Conservation (phyloP, 2,329 filamentous ascomycete species). For the Curvularia verruculosa region DNA sequence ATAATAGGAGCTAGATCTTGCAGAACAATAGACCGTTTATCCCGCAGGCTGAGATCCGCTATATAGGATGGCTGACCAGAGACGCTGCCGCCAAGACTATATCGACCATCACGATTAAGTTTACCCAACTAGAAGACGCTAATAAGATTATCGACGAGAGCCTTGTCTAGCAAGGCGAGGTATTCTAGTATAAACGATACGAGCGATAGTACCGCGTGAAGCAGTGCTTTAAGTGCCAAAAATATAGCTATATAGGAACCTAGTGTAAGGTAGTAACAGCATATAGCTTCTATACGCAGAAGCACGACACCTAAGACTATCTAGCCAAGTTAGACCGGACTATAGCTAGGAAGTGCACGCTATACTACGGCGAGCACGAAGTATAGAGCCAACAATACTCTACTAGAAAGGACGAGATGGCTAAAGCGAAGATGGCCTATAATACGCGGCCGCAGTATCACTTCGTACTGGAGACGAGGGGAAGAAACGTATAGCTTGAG, state of each 20-base stretch:
- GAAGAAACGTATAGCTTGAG: constrained; percentile 3
- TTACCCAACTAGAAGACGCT: constrained; percentile 22
- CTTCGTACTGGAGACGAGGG: constrained; percentile 1
- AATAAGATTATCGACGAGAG: constrained; percentile 28
- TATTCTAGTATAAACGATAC: constrained; percentile 23
- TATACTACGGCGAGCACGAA: constrained; percentile 21
- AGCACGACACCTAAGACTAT: constrained; percentile 6
- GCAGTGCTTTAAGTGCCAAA: constrained; percentile 26
- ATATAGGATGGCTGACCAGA: constrained; percentile 22
- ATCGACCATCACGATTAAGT: constrained; percentile 21
- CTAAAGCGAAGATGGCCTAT: constrained; percentile 20
- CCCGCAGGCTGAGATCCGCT: constrained; percentile 18
- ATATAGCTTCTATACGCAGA: constrained; percentile 4
- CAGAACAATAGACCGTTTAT: constrained; percentile 26
- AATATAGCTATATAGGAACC: constrained; percentile 28
- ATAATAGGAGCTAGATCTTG: constrained; percentile 22
- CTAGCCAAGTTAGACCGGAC: constrained; percentile 10
- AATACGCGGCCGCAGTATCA: constrained; percentile 15
- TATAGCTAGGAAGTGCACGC: constrained; percentile 19
- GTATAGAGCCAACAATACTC: constrained; percentile 19
- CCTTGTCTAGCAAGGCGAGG: constrained; percentile 22
- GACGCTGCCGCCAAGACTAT: constrained; percentile 10
- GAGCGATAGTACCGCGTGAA: constrained; percentile 19
- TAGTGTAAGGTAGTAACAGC: constrained; percentile 26
- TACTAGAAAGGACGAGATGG: constrained; percentile 22